A percentile compares a stretch with the other conserved stretches of the same genome.
Conservation (phyloP, 129 eudicot genomes). For the Lonicera japonica region DNA sequence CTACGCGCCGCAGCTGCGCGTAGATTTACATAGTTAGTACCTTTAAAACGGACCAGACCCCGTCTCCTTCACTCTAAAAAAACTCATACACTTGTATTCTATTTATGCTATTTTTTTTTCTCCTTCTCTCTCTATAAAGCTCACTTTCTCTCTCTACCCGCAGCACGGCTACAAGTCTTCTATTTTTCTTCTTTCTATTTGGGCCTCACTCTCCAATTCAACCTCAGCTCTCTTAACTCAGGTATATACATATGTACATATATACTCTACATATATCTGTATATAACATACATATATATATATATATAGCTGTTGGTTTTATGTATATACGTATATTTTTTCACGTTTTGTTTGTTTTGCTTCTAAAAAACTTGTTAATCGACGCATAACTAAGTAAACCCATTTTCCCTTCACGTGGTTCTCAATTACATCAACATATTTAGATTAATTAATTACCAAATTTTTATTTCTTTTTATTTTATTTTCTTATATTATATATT, state of each 20-base stretch:
- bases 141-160: constrained; percentile 7
- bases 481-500: too few relatives aligned
- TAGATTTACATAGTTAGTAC: not conserved
- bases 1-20: not conserved
- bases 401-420: constrained; percentile 33
- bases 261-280: not conserved
- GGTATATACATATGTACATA: not conserved
- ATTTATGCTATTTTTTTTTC: not conserved
- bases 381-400: constrained; percentile 13
- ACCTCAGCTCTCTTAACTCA: constrained; percentile 13
- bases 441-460: not conserved
- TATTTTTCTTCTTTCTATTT: constrained; percentile 21
- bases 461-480: not conserved
- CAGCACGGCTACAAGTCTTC: constrained; percentile 15
- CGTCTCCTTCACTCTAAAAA: not conserved
- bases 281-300: too few relatives aligned
- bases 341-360: constrained; percentile 44
- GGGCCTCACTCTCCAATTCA: constrained; percentile 16
- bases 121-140: not conserved
- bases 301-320: too few relatives aligned
- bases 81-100: too few relatives aligned
- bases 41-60: constrained; percentile 4
- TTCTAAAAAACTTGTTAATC: constrained; percentile 30
- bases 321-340: too few relatives aligned
- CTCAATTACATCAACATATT: constrained; percentile 1